Evolutionary conservation across 2,329 filamentous ascomycete genomes (phyloP).

Genomic region (Colletotrichum spaethianum): DNA sequence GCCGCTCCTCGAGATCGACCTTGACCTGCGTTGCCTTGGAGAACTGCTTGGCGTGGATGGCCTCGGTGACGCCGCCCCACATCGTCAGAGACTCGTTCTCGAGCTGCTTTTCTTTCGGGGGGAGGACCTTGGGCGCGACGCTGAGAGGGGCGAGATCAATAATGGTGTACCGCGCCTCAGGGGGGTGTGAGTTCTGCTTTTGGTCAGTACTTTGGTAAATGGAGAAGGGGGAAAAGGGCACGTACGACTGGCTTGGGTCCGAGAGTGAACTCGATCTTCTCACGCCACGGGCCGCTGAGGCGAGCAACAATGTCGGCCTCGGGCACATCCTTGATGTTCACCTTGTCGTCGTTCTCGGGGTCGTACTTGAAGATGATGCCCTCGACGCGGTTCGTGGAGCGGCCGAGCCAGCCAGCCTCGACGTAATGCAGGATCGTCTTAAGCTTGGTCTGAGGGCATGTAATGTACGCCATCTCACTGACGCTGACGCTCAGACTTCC

Average conservation of each 20-base stretch:
- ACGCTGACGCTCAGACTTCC: constrained; percentile 93
- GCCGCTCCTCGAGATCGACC: constrained; percentile 90
- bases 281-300: constrained; percentile 89
- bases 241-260: constrained; percentile 74
- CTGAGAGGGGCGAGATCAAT: constrained; percentile 90
- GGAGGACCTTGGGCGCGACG: constrained; percentile 84
- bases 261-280: constrained; percentile 74
- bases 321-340: constrained; percentile 86
- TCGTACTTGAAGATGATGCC: constrained; percentile 94
- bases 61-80: constrained; percentile 89
- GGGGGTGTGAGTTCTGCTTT: constrained; percentile 60
- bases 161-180: constrained; percentile 78
- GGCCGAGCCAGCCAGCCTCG: constrained; percentile 95
- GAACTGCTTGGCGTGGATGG: constrained; percentile 88
- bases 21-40: constrained; percentile 88
- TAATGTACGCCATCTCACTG: constrained; percentile 89
- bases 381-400: constrained; percentile 90
- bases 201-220: constrained; percentile 30
- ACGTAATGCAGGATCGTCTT: constrained; percentile 95
- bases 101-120: constrained; percentile 83
- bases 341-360: constrained; percentile 85
- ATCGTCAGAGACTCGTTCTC: constrained; percentile 91
- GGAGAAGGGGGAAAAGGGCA: constrained; percentile 41
- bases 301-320: constrained; percentile 87
- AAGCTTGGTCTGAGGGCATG: constrained; percentile 89